phyloP scores from a whole-genome alignment of 129 eudicot species.

The Escallonia herrerae region DNA sequence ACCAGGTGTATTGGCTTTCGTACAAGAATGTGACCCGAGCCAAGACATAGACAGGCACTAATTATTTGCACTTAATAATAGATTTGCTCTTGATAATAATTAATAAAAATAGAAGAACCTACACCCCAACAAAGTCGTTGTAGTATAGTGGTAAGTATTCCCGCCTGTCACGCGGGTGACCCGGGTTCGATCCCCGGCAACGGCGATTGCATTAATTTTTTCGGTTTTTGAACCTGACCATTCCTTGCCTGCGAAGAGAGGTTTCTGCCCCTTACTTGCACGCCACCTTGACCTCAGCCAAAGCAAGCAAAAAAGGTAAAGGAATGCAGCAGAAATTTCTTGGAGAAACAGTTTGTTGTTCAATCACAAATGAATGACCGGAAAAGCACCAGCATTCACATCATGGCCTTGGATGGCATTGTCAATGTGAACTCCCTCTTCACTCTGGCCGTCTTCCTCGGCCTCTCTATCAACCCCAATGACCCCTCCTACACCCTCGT shows the following conservation, averaged over 20 bases:
- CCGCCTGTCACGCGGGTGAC: constrained; percentile 99
- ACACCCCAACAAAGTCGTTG: constrained; percentile 43
- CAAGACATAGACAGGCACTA: not conserved
- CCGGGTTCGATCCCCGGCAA: constrained; percentile 42
- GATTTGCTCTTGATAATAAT: not conserved
- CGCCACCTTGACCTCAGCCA: constrained; percentile 2
- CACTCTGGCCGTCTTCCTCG: constrained; percentile 61
- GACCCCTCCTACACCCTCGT: constrained; percentile 44
- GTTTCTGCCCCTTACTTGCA: constrained; percentile 8
- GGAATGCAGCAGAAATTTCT: no score
- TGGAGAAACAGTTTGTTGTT: not conserved
- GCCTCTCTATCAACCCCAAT: constrained; percentile 40
- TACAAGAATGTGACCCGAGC: no score
- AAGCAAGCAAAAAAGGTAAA: no score
- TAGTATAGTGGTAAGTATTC: constrained; percentile 89
- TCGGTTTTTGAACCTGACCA: constrained; percentile 13
- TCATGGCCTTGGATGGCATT: constrained; percentile 64
- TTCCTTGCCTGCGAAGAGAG: constrained; percentile 28
- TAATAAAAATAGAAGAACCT: no score
- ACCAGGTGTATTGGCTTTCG: no score
- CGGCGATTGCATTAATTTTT: constrained; percentile 9
- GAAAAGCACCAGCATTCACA: constrained; percentile 48
- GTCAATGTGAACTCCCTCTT: constrained; percentile 67
- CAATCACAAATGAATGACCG: constrained; percentile 17
- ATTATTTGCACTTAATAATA: not conserved